Evolutionary conservation across 2,329 filamentous ascomycete species (phyloP), one percentile per base, ranked within the genome.

Genomic region (Elsinoe perseae): DNA sequence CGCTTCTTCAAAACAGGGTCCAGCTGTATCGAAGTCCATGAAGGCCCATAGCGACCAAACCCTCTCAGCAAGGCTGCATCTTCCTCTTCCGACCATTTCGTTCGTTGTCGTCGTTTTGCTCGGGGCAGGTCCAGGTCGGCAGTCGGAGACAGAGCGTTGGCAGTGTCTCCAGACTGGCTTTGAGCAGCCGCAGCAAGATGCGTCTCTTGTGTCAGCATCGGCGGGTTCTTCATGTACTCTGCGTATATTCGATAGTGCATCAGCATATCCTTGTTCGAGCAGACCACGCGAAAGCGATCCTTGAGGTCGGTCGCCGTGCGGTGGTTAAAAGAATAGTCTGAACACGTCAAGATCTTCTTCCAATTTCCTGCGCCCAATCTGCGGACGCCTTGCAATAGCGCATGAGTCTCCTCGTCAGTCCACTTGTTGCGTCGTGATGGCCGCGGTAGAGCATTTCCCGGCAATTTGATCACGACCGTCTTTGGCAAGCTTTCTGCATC

Each of bases 321-420:
- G 9, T 76, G 72, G 58, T 80, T 74, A 64, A 85, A 85, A 2
- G 69, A 70, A 57, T 80, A 78, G 30, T 82, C 78, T 14, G 77
- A 66, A 60, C 80, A 77, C 2, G 78, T 72, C 23, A 84, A 65
- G 16, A 85, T 84, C 60, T 77, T 77, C 56, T 81, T 84, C 82
- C 82, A 85, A 60, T 76, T 82, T 2, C 82, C 82, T 58, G 84
- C 80, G 1, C 82, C 82, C 62, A 80, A 83, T 59, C 75, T 78
- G 34, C 77, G 74, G 7, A 84, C 82, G 0, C 82, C 82, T 57
- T 75, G 71, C 10, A 84, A 69, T 23, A 85, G 66, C 60, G 79
- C 73, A 25, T 72, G 73, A 0, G 81, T 84, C 66, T 85, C 82
- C 60, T 81, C 72, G n/a, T 83, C 77, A 1, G 78, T 78, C 82